Conservation (phyloP, 2,329 filamentous ascomycete genomes). For the Fonsecaea pugnacius region DNA sequence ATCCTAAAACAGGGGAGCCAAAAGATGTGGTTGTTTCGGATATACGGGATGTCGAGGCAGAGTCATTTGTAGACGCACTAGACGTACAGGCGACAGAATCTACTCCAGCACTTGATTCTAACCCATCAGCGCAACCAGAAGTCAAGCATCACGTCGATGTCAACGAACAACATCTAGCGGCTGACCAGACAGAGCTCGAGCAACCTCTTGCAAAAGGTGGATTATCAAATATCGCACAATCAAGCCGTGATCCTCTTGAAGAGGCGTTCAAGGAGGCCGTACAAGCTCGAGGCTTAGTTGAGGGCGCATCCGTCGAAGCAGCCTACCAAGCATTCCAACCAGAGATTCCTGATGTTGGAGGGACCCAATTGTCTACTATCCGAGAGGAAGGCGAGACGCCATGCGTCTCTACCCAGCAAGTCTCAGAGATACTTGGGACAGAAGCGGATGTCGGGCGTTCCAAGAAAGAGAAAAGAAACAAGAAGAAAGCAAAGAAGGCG, state of each 20-base stretch:
- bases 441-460: constrained; percentile 16
- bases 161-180: not conserved
- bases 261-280: constrained; percentile 34
- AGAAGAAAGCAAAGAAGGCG: constrained; percentile 27
- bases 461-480: constrained; percentile 34
- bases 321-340: constrained; percentile 32
- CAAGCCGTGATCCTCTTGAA: constrained; percentile 27
- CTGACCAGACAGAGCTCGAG: not conserved
- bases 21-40: not conserved
- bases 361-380: constrained; percentile 23
- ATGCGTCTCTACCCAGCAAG: constrained; percentile 2
- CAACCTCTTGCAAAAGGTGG: not conserved
- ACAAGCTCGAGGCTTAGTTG: constrained; percentile 28
- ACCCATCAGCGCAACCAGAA: not conserved
- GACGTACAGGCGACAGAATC: not conserved
- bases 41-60: not conserved
- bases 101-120: not conserved
- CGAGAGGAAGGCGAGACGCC: constrained; percentile 25
- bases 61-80: not conserved
- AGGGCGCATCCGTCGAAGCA: constrained; percentile 27
- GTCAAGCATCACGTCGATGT: not conserved
- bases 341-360: constrained; percentile 17
- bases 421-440: not conserved
- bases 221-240: not conserved
- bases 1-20: not conserved